Evolutionary conservation across 2,329 filamentous ascomycete species (phyloP).

Genomic region (Aurifilum marmelostoma): DNA sequence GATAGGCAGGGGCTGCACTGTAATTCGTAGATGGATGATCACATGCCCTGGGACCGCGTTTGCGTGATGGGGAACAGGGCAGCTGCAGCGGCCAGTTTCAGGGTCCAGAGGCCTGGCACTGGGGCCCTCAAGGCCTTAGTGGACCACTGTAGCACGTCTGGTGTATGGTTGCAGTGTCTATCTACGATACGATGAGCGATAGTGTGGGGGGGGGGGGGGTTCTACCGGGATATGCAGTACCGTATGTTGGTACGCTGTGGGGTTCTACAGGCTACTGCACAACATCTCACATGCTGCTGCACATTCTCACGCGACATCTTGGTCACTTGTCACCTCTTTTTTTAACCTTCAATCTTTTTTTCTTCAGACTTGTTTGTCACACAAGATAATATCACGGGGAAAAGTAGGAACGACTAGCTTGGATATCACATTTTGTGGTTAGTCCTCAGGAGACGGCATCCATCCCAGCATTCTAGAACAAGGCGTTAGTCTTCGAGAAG

Average conservation of each 20-base stretch:
- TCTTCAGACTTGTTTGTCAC: not conserved
- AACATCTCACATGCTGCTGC: not conserved
- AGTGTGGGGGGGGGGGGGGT: not conserved
- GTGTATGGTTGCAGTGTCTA: not conserved
- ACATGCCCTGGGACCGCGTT: conserved; percentile 5
- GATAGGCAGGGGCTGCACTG: not conserved
- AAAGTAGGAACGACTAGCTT: not conserved
- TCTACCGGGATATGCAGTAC: not conserved
- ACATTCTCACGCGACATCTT: not conserved
- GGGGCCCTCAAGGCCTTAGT: not conserved
- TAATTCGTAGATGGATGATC: conserved; percentile 1
- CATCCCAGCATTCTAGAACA: not conserved
- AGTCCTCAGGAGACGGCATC: not conserved
- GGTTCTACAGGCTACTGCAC: not conserved
- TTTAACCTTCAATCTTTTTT: no score
- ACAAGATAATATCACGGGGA: not conserved
- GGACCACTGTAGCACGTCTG: not conserved
- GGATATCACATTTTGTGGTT: not conserved
- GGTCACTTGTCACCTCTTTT: not conserved
- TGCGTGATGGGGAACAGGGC: not conserved
- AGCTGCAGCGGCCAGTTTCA: not conserved
- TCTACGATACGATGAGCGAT: not conserved
- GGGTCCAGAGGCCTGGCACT: not conserved
- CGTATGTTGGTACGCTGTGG: not conserved
- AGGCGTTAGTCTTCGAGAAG: not conserved